Evolutionary conservation across 176 grass and related monocot species (phyloP).

Genomic region (Alloteropsis semialata): DNA sequence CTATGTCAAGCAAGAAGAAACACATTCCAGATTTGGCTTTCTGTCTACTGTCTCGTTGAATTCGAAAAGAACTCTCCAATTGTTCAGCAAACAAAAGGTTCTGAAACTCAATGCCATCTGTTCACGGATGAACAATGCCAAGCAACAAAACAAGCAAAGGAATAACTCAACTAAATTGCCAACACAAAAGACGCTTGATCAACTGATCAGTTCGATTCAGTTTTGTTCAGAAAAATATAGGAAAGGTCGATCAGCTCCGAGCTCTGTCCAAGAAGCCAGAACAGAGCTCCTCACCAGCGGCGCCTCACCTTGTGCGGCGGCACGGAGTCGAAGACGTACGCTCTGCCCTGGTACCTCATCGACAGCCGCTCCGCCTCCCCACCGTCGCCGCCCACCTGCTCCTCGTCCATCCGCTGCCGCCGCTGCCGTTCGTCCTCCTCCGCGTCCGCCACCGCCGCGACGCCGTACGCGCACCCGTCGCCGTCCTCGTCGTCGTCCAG

Average conservation of each 20-base stretch:
- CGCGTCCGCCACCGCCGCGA: no score
- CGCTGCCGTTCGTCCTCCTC: background rate
- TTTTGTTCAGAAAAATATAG: background rate
- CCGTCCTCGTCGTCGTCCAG: background rate
- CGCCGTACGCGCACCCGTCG: background rate
- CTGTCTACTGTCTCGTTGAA: background rate
- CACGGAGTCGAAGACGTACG: constrained; percentile 20
- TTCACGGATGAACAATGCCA: background rate
- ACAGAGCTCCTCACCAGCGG: no score
- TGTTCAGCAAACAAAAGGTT: background rate
- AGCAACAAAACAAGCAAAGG: background rate
- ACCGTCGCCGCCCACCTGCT: background rate
- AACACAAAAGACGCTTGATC: background rate
- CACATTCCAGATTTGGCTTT: background rate
- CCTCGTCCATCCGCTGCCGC: background rate
- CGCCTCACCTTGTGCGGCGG: constrained; percentile 27
- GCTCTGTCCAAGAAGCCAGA: background rate
- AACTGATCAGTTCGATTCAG: no score
- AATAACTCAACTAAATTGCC: background rate
- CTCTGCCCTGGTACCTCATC: constrained; percentile 3
- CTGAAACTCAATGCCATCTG: background rate
- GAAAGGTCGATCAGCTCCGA: background rate
- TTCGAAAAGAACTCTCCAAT: background rate
- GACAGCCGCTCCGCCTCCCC: background rate
- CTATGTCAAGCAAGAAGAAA: background rate